A percentile compares a stretch with the other conserved stretches of the same genome.
Conservation (phyloP, 2,329 filamentous ascomycete genomes). For the Aspergillus sp. region DNA sequence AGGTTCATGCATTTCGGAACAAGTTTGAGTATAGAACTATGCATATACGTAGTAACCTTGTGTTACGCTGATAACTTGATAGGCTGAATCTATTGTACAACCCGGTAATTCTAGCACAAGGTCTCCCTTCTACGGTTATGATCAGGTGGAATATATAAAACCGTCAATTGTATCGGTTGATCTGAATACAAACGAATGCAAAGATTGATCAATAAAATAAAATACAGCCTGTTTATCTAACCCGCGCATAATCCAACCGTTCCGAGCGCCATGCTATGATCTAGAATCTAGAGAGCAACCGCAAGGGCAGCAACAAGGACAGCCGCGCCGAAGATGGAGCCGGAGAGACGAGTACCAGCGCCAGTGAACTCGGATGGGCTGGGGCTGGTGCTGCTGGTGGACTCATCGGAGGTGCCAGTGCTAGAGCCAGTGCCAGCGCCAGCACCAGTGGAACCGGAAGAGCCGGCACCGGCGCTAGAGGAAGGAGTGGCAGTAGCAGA, state of each 20-base stretch:
- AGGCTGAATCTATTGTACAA: too few species aligned
- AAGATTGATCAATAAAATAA: not conserved
- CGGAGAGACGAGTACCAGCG: constrained; percentile 14
- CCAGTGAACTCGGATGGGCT: constrained; percentile 11
- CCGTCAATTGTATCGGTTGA: not conserved
- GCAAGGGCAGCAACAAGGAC: constrained; percentile 11
- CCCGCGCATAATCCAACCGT: too few species aligned
- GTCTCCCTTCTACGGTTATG: too few species aligned
- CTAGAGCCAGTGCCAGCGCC: constrained; percentile 11
- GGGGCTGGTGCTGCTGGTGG: constrained; percentile 14
- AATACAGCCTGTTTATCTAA: not conserved
- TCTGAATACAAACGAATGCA: not conserved
- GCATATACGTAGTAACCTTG: not conserved
- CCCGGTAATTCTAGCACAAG: too few species aligned
- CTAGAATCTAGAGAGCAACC: constrained; percentile 1
- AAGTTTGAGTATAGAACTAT: not conserved
- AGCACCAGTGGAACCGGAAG: constrained; percentile 9
- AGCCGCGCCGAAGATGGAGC: constrained; percentile 17
- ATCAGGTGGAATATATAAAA: too few species aligned
- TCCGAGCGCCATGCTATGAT: not conserved
- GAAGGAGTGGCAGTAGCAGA: not conserved
- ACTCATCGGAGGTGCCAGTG: constrained; percentile 3
- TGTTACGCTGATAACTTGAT: too few species aligned
- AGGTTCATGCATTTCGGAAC: too few species aligned
- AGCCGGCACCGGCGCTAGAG: constrained; percentile 8